A percentile compares a stretch with the other conserved stretches of the same genome.
Evolutionary conservation across 169 alveolate species (phyloP).

Genomic region (Ichthyophthirius multifiliis): DNA sequence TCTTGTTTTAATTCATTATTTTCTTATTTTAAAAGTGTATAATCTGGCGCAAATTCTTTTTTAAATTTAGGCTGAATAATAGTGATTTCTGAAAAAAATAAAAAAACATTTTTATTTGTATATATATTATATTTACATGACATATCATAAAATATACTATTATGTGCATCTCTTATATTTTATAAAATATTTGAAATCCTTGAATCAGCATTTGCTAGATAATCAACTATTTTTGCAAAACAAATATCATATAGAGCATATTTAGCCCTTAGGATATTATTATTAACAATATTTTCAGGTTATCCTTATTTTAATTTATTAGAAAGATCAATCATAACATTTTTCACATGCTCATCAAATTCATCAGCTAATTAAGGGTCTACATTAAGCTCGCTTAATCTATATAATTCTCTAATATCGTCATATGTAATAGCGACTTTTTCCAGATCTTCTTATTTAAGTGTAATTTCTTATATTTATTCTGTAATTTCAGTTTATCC

Average conservation of each 20-base stretch:
- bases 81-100: too few relatives aligned
- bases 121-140: background rate
- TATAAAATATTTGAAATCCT: slow-evolving; percentile 16
- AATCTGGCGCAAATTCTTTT: too few relatives aligned
- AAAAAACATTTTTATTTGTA: too few relatives aligned
- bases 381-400: slow-evolving; percentile 35
- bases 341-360: slow-evolving; percentile 51
- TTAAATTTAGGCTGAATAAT: too few relatives aligned
- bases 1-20: slow-evolving; percentile 10
- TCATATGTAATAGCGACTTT: slow-evolving; percentile 54
- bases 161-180: slow-evolving; percentile 25
- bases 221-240: slow-evolving; percentile 40
- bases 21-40: background rate
- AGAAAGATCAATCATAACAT: slow-evolving; percentile 57
- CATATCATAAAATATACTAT: slow-evolving; percentile 16
- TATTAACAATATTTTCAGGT: slow-evolving; percentile 17
- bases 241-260: slow-evolving; percentile 54
- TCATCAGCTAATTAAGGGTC: slow-evolving; percentile 54
- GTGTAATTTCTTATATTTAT: slow-evolving; percentile 17
- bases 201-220: slow-evolving; percentile 39
- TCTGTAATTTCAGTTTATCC: background rate
- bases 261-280: slow-evolving; percentile 50
- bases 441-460: slow-evolving; percentile 40
- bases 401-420: slow-evolving; percentile 50
- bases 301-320: slow-evolving; percentile 8